Evolutionary conservation across 805 yeast genomes (phyloP).

Genomic region (Teunomyces panamensis): DNA sequence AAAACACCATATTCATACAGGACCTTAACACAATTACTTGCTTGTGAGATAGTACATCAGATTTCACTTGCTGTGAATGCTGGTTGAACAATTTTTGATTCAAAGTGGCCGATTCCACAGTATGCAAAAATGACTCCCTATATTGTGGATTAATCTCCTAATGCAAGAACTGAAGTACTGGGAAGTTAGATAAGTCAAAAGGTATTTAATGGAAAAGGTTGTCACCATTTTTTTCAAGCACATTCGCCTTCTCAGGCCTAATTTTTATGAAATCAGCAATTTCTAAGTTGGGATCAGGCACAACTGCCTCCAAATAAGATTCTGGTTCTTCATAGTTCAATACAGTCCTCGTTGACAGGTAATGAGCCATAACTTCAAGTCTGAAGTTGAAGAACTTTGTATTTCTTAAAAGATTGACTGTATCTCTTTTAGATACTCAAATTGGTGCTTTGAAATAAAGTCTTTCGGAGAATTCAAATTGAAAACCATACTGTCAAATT

Average conservation of each 20-base stretch:
- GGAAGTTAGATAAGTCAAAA: constrained; percentile 17
- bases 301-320: constrained; percentile 12
- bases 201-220: constrained; percentile 11
- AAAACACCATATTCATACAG: constrained; percentile 21
- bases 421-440: constrained; percentile 18
- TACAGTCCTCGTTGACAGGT: constrained; percentile 18
- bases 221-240: constrained; percentile 17
- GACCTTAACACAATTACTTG: constrained; percentile 13
- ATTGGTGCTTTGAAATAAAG: constrained; percentile 13
- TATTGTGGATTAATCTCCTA: constrained; percentile 1
- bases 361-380: constrained; percentile 22
- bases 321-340: constrained; percentile 7
- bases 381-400: constrained; percentile 34
- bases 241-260: constrained; percentile 14
- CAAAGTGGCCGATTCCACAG: neutral
- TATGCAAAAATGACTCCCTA: constrained; percentile 1
- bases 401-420: constrained; percentile 27
- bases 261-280: constrained; percentile 16
- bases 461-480: constrained; percentile 9
- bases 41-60: constrained; percentile 13
- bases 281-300: constrained; percentile 8
- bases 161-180: constrained; percentile 13
- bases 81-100: constrained; percentile 1
- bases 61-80: neutral
- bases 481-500: constrained; percentile 22